Conservation (phyloP, 129 eudicot genomes). For the Chrysanthemum lavandulifolium region DNA sequence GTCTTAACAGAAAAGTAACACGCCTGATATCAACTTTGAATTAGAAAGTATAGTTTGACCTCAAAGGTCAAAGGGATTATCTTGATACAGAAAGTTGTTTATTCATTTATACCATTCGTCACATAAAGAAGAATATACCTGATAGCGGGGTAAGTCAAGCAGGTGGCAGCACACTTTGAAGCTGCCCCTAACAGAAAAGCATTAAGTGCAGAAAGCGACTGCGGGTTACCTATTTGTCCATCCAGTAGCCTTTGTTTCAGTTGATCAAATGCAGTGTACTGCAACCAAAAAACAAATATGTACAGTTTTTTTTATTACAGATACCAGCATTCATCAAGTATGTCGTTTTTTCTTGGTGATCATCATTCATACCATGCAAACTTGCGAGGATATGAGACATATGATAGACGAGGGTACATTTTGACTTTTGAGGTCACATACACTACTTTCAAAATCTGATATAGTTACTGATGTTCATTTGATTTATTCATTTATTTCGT, state of each 20-base stretch:
- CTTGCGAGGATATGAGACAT: not conserved
- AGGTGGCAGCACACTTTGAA: slow-evolving; percentile 89
- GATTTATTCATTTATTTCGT: no score
- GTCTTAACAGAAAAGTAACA: not conserved
- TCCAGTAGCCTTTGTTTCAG: slow-evolving; percentile 62
- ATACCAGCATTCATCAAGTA: slow-evolving; percentile 2
- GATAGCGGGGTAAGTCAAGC: slow-evolving; percentile 88
- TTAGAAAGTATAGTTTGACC: slow-evolving; percentile 11
- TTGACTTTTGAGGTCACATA: slow-evolving; percentile 5
- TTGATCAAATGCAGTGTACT: slow-evolving; percentile 97
- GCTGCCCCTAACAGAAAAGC: slow-evolving; percentile 88
- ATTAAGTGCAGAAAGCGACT: slow-evolving; percentile 78
- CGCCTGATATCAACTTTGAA: slow-evolving; percentile 4
- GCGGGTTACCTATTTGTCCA: slow-evolving; percentile 45
- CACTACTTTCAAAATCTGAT: not conserved
- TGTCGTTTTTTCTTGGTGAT: slow-evolving; percentile 14
- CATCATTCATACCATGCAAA: not conserved
- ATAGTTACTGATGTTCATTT: slow-evolving; percentile 8
- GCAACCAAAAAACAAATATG: slow-evolving; percentile 21
- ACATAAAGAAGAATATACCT: slow-evolving; percentile 43
- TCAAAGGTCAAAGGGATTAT: not conserved
- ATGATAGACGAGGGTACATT: not conserved
- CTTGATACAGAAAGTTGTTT: no score
- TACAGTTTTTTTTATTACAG: not conserved
- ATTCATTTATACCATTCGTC: no score